phyloP scores from a whole-genome alignment of 495 filamentous ascomycete species.

The Podospora tetraspora region DNA sequence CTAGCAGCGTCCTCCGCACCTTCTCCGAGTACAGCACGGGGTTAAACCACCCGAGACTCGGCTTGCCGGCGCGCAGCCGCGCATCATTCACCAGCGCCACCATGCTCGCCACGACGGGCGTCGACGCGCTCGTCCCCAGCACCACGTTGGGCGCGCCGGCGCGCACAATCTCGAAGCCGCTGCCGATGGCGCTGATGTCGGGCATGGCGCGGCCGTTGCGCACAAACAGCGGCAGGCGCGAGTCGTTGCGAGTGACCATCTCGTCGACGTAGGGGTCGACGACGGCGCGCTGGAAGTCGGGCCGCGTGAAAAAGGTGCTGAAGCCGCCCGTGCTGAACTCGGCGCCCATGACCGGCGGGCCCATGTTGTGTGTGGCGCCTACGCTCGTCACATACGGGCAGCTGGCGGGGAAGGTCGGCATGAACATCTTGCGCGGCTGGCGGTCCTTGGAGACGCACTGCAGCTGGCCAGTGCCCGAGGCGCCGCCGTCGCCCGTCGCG shows the following conservation, averaged over 20 bases:
- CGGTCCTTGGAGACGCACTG: slow-evolving; percentile 65
- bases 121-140: slow-evolving; percentile 39
- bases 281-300: slow-evolving; percentile 57
- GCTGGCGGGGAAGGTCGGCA: slow-evolving; percentile 66
- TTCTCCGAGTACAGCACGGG: slow-evolving; percentile 29
- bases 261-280: slow-evolving; percentile 51
- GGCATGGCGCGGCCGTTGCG: slow-evolving; percentile 63
- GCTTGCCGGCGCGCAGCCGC: slow-evolving; percentile 35
- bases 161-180: slow-evolving; percentile 33
- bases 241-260: slow-evolving; percentile 39
- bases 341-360: slow-evolving; percentile 53
- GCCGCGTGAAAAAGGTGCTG: slow-evolving; percentile 59
- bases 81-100: slow-evolving; percentile 38
- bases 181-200: slow-evolving; percentile 52
- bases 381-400: slow-evolving; percentile 80
- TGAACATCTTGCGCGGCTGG: slow-evolving; percentile 53
- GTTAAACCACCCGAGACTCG: slow-evolving; percentile 38
- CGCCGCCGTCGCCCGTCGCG: slow-evolving; percentile 67
- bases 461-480: slow-evolving; percentile 44
- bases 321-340: slow-evolving; percentile 65
- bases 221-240: slow-evolving; percentile 46
- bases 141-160: slow-evolving; percentile 30
- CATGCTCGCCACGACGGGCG: slow-evolving; percentile 39
- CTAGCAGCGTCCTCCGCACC: slow-evolving; percentile 27
- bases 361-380: slow-evolving; percentile 58